Evolutionary conservation across 352 stramenopile genomes (phyloP), one percentile per base, ranked within the genome.

Genomic region (Elongisporangium prolatum): DNA sequence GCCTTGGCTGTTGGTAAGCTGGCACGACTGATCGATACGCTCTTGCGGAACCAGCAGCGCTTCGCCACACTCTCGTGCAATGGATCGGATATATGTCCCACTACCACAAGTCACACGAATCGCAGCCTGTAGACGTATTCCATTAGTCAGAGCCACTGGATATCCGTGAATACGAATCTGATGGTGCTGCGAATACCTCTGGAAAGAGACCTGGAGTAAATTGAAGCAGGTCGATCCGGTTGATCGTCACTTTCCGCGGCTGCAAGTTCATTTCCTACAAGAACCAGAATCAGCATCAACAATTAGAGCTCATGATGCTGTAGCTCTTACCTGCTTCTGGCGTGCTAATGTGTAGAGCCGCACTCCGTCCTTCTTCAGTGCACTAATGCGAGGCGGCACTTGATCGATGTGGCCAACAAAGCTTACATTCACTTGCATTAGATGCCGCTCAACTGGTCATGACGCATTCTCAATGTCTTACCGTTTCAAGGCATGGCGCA

Each of bases 71-170:
- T 96, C 86, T 6, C 86, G 79, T 1, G 86, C 86, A 56, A 96
- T 96, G 4, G 84, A 94, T 17, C 86, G 83, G 58, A 96, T 92
- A 64, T 96, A 96, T 16, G 86, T 96, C 17, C 86, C 86, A 34
- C 71, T 74, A 44, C 74, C 84, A 57, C 86, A 96, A 3, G 65
- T 69, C 28, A 94, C 84, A 17, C 67, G 59, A 28, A 96, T 79
- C 3, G 66, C 79, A 5, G 61, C 71, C 64, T 73, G 47, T 6
- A 51, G 21, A 34, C 24, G 24, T 8, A 34, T 34, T 34, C 24
- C 4, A 14, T 10, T 11, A 2, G 17, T 20, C 21, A 21, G 7
- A 59, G 54, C 17, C 3, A 25, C 18, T 10, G 34, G 0, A 20
- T 14, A 50, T 40, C 8, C 22, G 16, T 1, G 25, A 58, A 17